Evolutionary conservation across 768 basidiomycete genomes (phyloP).

Genomic region (Hygrophorus russula): DNA sequence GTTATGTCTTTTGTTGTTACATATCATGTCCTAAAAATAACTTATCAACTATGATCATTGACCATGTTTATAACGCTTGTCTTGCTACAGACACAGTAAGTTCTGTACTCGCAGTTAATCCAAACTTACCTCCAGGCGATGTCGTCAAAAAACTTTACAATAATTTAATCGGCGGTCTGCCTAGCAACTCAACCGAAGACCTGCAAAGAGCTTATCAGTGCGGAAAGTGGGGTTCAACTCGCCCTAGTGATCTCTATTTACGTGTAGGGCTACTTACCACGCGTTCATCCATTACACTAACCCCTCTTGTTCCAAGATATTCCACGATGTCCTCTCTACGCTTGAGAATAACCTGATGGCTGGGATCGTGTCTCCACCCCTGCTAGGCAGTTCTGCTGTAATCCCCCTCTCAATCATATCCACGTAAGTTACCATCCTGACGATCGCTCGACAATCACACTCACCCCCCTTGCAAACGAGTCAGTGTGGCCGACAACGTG

Average conservation of each 20-base stretch:
- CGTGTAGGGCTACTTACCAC: conserved; percentile 27
- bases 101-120: conserved; percentile 26
- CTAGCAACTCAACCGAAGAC: conserved; percentile 29
- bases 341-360: conserved; percentile 44
- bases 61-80: conserved; percentile 20
- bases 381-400: conserved; percentile 53
- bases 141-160: conserved; percentile 32
- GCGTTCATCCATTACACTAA: background rate
- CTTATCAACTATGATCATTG: conserved; percentile 19
- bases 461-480: background rate
- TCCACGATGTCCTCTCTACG: conserved; percentile 47
- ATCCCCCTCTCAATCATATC: conserved; percentile 54
- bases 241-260: conserved; percentile 50
- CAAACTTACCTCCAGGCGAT: conserved; percentile 21
- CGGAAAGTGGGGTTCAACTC: conserved; percentile 35
- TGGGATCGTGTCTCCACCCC: conserved; percentile 47
- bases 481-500: conserved; percentile 62
- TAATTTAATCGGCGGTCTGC: too few species aligned
- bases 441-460: background rate
- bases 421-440: conserved; percentile 20
- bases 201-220: conserved; percentile 35
- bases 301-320: conserved; percentile 30
- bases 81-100: conserved; percentile 27
- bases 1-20: too few species aligned
- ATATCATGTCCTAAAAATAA: too few species aligned